These are phyloP conservation scores for Solanum acaule DNA, from an alignment of 257 asterid species.

Conservation along the genomic window DNA sequence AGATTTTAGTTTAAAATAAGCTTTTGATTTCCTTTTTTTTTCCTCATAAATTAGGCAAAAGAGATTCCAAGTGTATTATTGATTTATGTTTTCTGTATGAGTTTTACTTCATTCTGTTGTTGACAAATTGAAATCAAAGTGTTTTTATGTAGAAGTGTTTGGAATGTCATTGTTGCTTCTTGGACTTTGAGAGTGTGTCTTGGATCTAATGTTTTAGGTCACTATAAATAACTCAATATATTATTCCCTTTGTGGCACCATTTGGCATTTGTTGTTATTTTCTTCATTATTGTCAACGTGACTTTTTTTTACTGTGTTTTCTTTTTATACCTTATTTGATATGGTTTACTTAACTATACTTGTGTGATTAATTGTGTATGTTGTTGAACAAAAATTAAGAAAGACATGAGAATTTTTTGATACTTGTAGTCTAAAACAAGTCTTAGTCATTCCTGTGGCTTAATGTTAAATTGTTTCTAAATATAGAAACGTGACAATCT, in stretches of 20 bases:
- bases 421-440: no score
- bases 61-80: not conserved
- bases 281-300: not conserved
- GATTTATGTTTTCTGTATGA: not conserved
- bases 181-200: not conserved
- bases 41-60: slow-evolving; percentile 6
- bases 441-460: no score
- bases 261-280: not conserved
- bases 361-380: not conserved
- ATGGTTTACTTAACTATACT: not conserved
- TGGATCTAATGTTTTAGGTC: not conserved
- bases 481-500: no score
- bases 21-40: slow-evolving; percentile 10
- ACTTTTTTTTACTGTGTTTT: no score
- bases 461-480: no score
- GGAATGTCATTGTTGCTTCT: not conserved
- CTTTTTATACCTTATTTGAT: no score
- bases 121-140: not conserved
- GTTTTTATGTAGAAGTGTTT: not conserved
- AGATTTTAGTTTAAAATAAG: slow-evolving; percentile 1
- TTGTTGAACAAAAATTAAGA: no score
- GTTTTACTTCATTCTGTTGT: not conserved
- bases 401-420: no score
- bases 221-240: not conserved
- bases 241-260: not conserved